Percentiles rank a stretch among this genome's conserved stretches.
phyloP scores from a whole-genome alignment of 139 green algal species.

The Chlorella sp. region DNA sequence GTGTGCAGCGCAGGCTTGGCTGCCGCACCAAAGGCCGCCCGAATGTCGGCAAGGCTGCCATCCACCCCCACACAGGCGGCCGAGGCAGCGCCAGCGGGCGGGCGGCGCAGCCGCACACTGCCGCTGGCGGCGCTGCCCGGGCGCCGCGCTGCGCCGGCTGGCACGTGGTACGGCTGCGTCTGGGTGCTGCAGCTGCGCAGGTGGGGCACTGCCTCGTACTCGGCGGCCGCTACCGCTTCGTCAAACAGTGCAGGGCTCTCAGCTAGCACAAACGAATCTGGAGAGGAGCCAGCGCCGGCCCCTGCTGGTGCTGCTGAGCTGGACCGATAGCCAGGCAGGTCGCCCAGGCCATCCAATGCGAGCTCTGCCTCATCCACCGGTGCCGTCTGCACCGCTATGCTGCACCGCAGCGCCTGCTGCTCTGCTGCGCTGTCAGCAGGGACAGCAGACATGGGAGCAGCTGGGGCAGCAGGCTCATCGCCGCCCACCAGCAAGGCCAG shows the following conservation, averaged over 20 bases:
- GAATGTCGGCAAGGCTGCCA: slow-evolving; percentile 32
- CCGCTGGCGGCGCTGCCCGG: background rate
- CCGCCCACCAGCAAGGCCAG: slow-evolving; percentile 24
- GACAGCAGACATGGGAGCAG: background rate
- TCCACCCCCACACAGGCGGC: slow-evolving; percentile 23
- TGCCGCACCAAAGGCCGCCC: slow-evolving; percentile 44
- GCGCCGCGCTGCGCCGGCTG: background rate
- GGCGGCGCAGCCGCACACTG: background rate
- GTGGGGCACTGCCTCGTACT: slow-evolving; percentile 35
- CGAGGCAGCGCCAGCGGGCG: background rate
- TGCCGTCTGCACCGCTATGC: slow-evolving; percentile 22
- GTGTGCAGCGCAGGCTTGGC: slow-evolving; percentile 58
- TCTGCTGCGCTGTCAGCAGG: background rate
- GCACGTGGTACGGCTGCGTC: slow-evolving; percentile 18
- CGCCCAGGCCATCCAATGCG: background rate
- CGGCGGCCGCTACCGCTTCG: background rate
- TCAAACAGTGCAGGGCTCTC: background rate
- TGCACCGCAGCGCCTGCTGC: background rate
- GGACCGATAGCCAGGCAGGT: background rate
- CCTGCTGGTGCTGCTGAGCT: background rate
- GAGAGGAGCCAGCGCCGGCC: background rate
- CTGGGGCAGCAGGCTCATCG: background rate
- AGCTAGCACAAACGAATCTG: slow-evolving; percentile 5
- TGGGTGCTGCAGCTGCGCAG: slow-evolving; percentile 40
- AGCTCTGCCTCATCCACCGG: background rate